Base-by-base conservation (phyloP, 2,329 filamentous ascomycete genomes). In the Zopfia rhizophila region DNA sequence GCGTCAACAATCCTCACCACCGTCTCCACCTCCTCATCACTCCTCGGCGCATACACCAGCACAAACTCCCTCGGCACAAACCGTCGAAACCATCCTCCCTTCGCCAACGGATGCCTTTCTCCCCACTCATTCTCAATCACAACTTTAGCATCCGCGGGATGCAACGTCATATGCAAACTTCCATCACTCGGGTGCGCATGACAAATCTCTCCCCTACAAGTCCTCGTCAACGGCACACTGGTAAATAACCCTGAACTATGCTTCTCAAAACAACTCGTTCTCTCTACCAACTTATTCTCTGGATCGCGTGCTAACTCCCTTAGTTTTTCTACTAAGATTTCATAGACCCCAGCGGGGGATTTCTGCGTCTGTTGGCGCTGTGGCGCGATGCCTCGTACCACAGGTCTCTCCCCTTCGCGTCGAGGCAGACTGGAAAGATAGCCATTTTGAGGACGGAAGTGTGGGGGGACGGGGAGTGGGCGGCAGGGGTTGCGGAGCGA, bases 71-170 rank as follows among this genome's bases (percentile, higher is more conserved):
- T 74, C 0, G 90, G 89, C 43, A 94, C 85, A 38, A 88, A 88
- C 63, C 84, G 80, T 51, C 78, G 77, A 53, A 86, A 80, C 77
- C 83, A 85, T 30, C 84, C 83, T 41, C 84, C 86, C 60, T 83
- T 82, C 6, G 89, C 86, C 42, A 91, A 58, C 4, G 82, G 82
- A 72, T 85, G 82, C 14, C 81, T 62, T 73, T 95, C 85, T 1
- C 88, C 91, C 90, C 91, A 95, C 2, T 90, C 89, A 51, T 84
- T 85, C 56, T 86, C 81, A 17, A 96, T 73, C 13, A 94, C 81
- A 38, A 87, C 77, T 58, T 79, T 83, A 38, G 88, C 89, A 65
- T 95, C 91, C 29, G 87, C 82, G 0, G 90, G 89, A 63, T 94
- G 90, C 39, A 96, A 78, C 36, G 85, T 89, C 73, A 94, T 78